Base-by-base conservation (phyloP, 2,329 filamentous ascomycete species). In the Curvularia eragrostidis region DNA sequence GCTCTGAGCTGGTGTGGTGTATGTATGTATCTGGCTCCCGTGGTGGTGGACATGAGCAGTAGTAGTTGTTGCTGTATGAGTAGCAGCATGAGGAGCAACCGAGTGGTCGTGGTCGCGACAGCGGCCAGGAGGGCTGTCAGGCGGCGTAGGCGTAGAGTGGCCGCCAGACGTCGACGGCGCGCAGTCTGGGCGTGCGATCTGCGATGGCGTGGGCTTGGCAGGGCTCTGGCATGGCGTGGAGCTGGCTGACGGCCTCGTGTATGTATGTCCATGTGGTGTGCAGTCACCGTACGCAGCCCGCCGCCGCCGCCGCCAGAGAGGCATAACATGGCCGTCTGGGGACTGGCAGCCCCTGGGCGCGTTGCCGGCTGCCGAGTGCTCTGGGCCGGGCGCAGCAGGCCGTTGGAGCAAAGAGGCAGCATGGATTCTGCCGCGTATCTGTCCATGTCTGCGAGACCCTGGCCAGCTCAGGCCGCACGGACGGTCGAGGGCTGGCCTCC, bases 141-240 rank as follows among this genome's bases (percentile, higher is more conserved):
- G 30, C 30, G 30, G 30, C 30, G 28, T n/a, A n/a, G n/a, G n/a
- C n/a, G n/a, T n/a, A n/a, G n/a, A n/a, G n/a, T n/a, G 19, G 3
- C 19, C 8, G 44, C 9, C 12, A 15, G 23, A 5, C 3, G n/a
- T 21, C 28, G 23, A 38, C 39, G 36, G 49, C n/a, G 38, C 24
- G 32, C 32, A 48, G 34, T 48, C 24, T 48, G 19, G 18, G 26
- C 52, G 23, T 39, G 52, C 58, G 58, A 62, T 64, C 50, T 43
- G 54, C 55, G 44, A 54, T 59, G 57, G 57, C 59, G 62, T 62
- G 28, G 48, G 43, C 62, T 58, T 63, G 61, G 61, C 61, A 63
- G 52, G 54, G 53, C 60, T 13, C 36, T 23, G 57, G 54, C 15
- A 28, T 61, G 39, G 56, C 39, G 58, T 62, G 54, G 59, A 55